These are phyloP conservation scores for Geranium incanum DNA, from an alignment of 441 rosid genomes.

Conservation along the genomic window DNA sequence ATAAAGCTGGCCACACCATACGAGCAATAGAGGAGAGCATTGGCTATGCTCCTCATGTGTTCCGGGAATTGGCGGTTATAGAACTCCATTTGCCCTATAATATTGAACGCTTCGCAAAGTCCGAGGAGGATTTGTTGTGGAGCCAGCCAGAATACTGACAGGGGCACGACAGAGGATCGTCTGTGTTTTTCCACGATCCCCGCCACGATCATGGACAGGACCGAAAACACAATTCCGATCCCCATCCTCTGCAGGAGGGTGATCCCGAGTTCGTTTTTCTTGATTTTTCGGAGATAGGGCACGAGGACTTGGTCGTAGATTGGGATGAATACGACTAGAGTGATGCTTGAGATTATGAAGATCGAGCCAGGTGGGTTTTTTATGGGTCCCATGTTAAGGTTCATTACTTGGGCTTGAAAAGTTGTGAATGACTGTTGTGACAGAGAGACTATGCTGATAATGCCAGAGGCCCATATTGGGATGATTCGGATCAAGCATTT, in stretches of 20 bases:
- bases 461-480: constrained; percentile 55
- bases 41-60: constrained; percentile 62
- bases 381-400: constrained; percentile 44
- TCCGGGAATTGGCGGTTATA: constrained; percentile 63
- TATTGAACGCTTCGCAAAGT: constrained; percentile 54
- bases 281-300: constrained; percentile 43
- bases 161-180: no score
- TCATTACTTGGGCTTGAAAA: constrained; percentile 55
- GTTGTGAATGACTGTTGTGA: constrained; percentile 45
- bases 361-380: constrained; percentile 56
- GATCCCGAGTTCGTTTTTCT: constrained; percentile 55
- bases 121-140: constrained; percentile 71
- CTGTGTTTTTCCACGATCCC: constrained; percentile 48
- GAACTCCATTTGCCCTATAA: constrained; percentile 58
- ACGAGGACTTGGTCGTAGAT: constrained; percentile 57
- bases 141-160: constrained; percentile 44
- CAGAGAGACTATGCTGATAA: constrained; percentile 38
- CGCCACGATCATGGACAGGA: constrained; percentile 47
- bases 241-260: constrained; percentile 56
- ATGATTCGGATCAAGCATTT: constrained; percentile 49
- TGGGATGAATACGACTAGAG: constrained; percentile 66
- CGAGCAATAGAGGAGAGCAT: constrained; percentile 46
- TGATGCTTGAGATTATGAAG: constrained; percentile 36
- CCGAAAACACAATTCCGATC: constrained; percentile 45
- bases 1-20: constrained; percentile 43